These are phyloP conservation scores for Leccinum pallidistipes DNA, from an alignment of 1,284 basidiomycete species.

Conservation along the genomic window DNA sequence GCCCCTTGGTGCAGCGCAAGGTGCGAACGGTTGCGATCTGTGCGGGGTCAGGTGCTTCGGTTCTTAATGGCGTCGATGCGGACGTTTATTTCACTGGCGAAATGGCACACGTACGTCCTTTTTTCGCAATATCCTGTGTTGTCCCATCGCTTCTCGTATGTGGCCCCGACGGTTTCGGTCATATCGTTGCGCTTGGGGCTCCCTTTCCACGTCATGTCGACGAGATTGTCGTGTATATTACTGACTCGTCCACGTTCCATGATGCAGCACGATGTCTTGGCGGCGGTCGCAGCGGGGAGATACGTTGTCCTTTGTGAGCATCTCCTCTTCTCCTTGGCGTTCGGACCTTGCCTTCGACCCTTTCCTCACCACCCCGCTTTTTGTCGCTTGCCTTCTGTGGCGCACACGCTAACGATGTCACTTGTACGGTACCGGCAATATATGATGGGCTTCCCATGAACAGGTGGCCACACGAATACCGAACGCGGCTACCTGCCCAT, in stretches of 20 bases:
- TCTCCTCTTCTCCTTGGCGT: constrained; percentile 5
- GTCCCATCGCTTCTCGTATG: constrained; percentile 1
- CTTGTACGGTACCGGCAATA: constrained; percentile 18
- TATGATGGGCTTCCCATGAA: neutral
- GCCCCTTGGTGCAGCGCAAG: constrained; percentile 39
- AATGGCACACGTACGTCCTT: constrained; percentile 75
- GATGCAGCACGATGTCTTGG: constrained; percentile 78
- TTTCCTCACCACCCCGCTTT: neutral
- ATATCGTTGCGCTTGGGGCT: neutral
- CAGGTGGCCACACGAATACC: constrained; percentile 83
- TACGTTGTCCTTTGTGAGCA: constrained; percentile 77
- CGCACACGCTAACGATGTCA: constrained; percentile 11
- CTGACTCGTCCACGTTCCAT: constrained; percentile 7
- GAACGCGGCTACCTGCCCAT: constrained; percentile 83
- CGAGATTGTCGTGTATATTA: neutral
- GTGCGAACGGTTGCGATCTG: constrained; percentile 75
- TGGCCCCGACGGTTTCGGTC: neutral
- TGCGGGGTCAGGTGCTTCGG: constrained; percentile 79
- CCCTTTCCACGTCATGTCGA: constrained; percentile 14
- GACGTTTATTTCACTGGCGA: constrained; percentile 92
- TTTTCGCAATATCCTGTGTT: constrained; percentile 7
- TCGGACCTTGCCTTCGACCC: neutral
- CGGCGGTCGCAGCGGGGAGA: constrained; percentile 68
- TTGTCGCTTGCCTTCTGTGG: constrained; percentile 13
- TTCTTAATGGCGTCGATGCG: constrained; percentile 68